These are phyloP conservation scores for Fomitopsis palustris DNA, from an alignment of 1,284 basidiomycete species.

Conservation along the genomic window DNA sequence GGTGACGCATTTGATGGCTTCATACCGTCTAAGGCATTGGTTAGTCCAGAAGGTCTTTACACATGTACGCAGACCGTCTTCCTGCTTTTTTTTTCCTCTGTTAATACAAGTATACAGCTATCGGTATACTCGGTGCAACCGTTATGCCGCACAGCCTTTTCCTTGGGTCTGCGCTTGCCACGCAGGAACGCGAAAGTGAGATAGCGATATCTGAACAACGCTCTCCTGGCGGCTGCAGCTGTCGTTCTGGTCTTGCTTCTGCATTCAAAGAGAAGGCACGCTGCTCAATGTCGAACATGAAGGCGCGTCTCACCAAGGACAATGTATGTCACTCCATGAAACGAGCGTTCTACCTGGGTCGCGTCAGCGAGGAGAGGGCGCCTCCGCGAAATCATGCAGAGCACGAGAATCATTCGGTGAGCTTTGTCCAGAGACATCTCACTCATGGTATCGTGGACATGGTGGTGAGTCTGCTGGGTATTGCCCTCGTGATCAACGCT, in stretches of 20 bases:
- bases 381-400: conserved; percentile 27
- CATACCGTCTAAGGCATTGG: conserved; percentile 70
- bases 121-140: conserved; percentile 81
- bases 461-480: conserved; percentile 64
- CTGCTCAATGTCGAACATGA: background rate
- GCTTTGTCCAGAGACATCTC: conserved; percentile 76
- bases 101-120: conserved; percentile 43
- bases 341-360: background rate
- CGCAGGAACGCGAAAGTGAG: conserved; percentile 62
- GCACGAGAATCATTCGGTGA: conserved; percentile 61
- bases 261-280: background rate
- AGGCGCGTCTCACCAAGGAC: background rate
- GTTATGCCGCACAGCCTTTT: conserved; percentile 93
- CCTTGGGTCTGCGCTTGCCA: conserved; percentile 85
- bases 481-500: conserved; percentile 87
- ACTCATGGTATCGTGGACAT: conserved; percentile 74
- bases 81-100: background rate
- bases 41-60: conserved; percentile 70
- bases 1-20: conserved; percentile 80
- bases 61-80: conserved; percentile 47
- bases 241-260: background rate
- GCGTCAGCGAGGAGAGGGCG: background rate
- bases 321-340: background rate
- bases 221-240: conserved; percentile 5
- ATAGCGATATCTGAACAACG: background rate